Evolutionary conservation across 139 green algal species (phyloP).

Genomic region (Ulvella scutata): DNA sequence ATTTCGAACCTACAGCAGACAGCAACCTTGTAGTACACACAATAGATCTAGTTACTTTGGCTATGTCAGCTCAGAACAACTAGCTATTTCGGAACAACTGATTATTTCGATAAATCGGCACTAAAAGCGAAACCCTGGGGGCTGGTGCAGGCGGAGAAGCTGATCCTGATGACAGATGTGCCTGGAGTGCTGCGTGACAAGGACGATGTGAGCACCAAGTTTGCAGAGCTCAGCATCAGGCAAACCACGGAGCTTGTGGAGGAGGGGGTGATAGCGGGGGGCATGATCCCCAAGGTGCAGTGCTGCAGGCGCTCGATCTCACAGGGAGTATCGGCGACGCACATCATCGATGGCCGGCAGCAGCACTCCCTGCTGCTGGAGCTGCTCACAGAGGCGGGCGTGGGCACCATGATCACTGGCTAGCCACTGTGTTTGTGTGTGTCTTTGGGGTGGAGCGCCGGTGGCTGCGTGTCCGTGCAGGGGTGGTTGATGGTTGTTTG

Average conservation of each 20-base stretch:
- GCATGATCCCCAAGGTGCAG: slow-evolving; percentile 97
- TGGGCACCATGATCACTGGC: slow-evolving; percentile 96
- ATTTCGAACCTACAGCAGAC: no score
- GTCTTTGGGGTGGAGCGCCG: no score
- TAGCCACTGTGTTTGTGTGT: no score
- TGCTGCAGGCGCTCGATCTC: slow-evolving; percentile 90
- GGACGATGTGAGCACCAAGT: slow-evolving; percentile 69
- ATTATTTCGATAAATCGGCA: not conserved
- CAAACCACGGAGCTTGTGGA: slow-evolving; percentile 55
- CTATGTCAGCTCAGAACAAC: no score
- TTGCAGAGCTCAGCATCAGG: slow-evolving; percentile 53
- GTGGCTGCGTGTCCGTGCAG: no score
- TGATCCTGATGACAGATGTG: slow-evolving; percentile 98
- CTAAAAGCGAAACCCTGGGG: not conserved
- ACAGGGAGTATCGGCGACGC: slow-evolving; percentile 80
- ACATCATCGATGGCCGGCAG: slow-evolving; percentile 96
- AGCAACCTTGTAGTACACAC: no score
- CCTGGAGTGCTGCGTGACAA: slow-evolving; percentile 79
- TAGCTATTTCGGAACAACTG: not conserved
- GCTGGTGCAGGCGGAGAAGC: slow-evolving; percentile 85
- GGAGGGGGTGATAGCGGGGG: slow-evolving; percentile 84
- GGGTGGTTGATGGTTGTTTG: no score
- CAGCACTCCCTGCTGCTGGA: slow-evolving; percentile 93
- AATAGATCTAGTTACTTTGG: no score
- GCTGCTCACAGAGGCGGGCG: slow-evolving; percentile 79